These are phyloP conservation scores for Suillus weaverae DNA, from an alignment of 768 basidiomycete species.

Conservation along the genomic window DNA sequence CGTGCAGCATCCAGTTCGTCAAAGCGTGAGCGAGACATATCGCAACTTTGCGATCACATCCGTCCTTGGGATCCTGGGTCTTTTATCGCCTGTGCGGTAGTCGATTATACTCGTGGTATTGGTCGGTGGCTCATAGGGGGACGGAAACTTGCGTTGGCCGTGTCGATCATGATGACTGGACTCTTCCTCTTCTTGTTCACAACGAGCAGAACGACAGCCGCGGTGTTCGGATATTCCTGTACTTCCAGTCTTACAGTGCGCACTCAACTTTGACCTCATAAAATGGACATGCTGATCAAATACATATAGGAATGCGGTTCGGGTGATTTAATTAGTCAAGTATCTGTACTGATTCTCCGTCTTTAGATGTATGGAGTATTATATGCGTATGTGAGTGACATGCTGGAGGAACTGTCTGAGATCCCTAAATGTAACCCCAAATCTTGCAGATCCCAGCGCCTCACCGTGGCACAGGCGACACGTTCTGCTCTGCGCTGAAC, in stretches of 20 bases:
- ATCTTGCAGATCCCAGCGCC: slow-evolving; percentile 45
- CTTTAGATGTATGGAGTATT: slow-evolving; percentile 51
- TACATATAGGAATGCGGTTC: slow-evolving; percentile 37
- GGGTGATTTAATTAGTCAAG: slow-evolving; percentile 5
- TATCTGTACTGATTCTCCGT: slow-evolving; percentile 4
- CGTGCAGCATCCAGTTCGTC: slow-evolving; percentile 23
- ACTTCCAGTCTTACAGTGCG: slow-evolving; percentile 42
- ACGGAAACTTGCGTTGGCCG: slow-evolving; percentile 45
- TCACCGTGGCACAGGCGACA: slow-evolving; percentile 56
- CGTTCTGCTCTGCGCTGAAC: slow-evolving; percentile 48
- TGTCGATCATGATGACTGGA: slow-evolving; percentile 44
- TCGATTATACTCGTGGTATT: slow-evolving; percentile 40
- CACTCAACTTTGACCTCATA: slow-evolving; percentile 3
- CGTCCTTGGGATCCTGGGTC: slow-evolving; percentile 46
- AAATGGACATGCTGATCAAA: not conserved
- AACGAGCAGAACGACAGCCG: slow-evolving; percentile 40
- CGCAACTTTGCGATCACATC: slow-evolving; percentile 50
- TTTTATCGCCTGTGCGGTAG: slow-evolving; percentile 43
- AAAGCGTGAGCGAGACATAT: slow-evolving; percentile 34
- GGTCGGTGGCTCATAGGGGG: slow-evolving; percentile 40
- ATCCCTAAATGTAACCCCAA: not conserved
- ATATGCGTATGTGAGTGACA: slow-evolving; percentile 40
- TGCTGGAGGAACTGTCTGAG: not conserved
- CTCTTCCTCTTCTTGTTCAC: slow-evolving; percentile 55
- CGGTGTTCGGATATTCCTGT: slow-evolving; percentile 48